Evolutionary conservation across 2,329 filamentous ascomycete species (phyloP), one percentile per base, ranked within the genome.

Genomic region (Hyphodiscus sp.): DNA sequence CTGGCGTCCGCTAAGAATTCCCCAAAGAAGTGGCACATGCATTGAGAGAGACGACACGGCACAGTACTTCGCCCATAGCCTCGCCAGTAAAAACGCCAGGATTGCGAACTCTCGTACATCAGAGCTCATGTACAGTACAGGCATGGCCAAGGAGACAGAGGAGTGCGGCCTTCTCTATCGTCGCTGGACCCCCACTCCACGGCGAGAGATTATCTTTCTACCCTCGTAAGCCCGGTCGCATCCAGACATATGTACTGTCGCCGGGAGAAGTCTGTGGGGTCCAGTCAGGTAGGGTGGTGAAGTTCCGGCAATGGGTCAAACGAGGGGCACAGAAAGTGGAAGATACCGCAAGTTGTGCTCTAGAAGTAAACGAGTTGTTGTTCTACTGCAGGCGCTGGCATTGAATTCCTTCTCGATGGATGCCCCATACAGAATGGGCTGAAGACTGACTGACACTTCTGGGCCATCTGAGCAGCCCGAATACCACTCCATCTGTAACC

Each of bases 11-110:
- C 54, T 50, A 56, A 50, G 41, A 47, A 56, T 38, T 49, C 49
- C 54, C 52, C 48, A 48, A 53, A 46, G 50, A 53, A 51, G 50
- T 48, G 45, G 45, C 18, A 29, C 41, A 38, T 53, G 54, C 51
- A 47, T 54, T 47, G 49, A 49, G 11, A 20, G 29, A 20, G 16
- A 30, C 7, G 18, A 49, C 43, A 41, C 44, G 20, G 44, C 30
- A 19, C 33, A 38, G 33, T 38, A 10, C 33, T 13, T 38, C 33
- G 16, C 11, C 33, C 13, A 8, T 13, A 30, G 16, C 29, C 16
- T 45, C n/a, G 19, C 41, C 43, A 23, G 23, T 16, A 41, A 23
- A 45, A 29, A 45, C 43, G 43, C 15, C 43, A 30, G 41, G 50
- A 30, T 49, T n/a, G 43, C 45, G 9, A 45, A 38, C n/a, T 43